Evolutionary conservation across 768 basidiomycete genomes (phyloP).

Genomic region (Suillus americanus): DNA sequence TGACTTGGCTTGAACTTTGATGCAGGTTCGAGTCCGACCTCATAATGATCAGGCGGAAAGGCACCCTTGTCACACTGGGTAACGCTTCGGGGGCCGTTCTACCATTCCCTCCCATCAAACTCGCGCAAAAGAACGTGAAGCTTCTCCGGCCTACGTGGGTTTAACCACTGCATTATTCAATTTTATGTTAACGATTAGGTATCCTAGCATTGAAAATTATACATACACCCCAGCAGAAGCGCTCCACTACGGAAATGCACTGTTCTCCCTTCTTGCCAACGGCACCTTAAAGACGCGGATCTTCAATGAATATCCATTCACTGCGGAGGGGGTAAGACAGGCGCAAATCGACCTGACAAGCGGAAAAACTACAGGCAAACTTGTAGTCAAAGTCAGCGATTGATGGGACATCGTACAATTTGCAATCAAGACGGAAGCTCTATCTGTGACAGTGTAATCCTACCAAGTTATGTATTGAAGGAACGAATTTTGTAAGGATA

Average conservation of each 20-base stretch:
- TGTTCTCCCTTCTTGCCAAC: conserved; percentile 60
- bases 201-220: conserved; percentile 67
- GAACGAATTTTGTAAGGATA: background rate
- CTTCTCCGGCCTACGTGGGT: conserved; percentile 72
- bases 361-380: conserved; percentile 83
- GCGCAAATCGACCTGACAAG: conserved; percentile 77
- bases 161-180: background rate
- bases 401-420: background rate
- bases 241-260: conserved; percentile 57
- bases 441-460: background rate
- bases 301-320: conserved; percentile 81
- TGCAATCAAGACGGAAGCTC: background rate
- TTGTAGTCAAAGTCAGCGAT: conserved; percentile 68
- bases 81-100: conserved; percentile 88
- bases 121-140: conserved; percentile 81
- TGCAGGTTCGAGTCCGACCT: conserved; percentile 76
- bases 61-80: conserved; percentile 86
- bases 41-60: conserved; percentile 79
- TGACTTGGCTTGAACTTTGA: conserved; percentile 11
- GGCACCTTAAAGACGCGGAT: conserved; percentile 67
- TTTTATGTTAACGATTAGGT: conserved; percentile 9
- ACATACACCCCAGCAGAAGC: conserved; percentile 72
- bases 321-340: conserved; percentile 70
- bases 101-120: conserved; percentile 70
- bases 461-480: background rate